Evolutionary conservation across 2,329 filamentous ascomycete genomes (phyloP), one percentile per base, ranked within the genome.

Genomic region (Ceratocystis destructans): DNA sequence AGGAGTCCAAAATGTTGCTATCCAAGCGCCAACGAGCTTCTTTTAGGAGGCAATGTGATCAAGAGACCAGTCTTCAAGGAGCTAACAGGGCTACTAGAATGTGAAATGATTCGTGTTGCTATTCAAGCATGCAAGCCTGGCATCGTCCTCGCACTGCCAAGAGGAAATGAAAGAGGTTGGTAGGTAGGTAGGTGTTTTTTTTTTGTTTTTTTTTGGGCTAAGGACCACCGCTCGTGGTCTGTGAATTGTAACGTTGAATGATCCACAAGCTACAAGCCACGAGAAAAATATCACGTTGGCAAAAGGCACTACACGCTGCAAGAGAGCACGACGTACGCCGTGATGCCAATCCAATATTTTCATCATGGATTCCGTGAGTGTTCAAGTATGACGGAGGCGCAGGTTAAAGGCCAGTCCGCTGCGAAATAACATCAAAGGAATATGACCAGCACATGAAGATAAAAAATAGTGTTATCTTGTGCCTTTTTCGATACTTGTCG

Each of bases 401-500:
- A 53, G 5, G 5, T 28, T 25, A 25, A 28, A 25, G 20, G 17
- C 8, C 48, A 53, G 5, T 28, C 20, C 10, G n/a, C 20, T 25
- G 61, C 25, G 6, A n/a, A 62, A n/a, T 45, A 17, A 22, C n/a
- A 20, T 5, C 2, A 15, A 41, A 3, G 12, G 37, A 5, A 41
- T 5, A 41, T 15, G 3, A 12, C 37, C 10, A 5, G 12, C 10
- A 41, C 12, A 10, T 15, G 37, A 41, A 5, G 12, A 41, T 41
- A 41, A 41, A 41, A 41, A 4, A 4, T 41, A 10, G 12, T 22
- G 37, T 4, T 15, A 3, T 53, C 8, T 53, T 22, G 37, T 41
- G 33, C n/a, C 45, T 45, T 48, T 57, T 64, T 64, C 20, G 67
- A 53, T 64, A 50, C 55, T 64, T 68, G 46, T 64, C 62, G 62